Evolutionary conservation across 2,329 filamentous ascomycete genomes (phyloP).

Genomic region (Emmonsiellopsis sp.): DNA sequence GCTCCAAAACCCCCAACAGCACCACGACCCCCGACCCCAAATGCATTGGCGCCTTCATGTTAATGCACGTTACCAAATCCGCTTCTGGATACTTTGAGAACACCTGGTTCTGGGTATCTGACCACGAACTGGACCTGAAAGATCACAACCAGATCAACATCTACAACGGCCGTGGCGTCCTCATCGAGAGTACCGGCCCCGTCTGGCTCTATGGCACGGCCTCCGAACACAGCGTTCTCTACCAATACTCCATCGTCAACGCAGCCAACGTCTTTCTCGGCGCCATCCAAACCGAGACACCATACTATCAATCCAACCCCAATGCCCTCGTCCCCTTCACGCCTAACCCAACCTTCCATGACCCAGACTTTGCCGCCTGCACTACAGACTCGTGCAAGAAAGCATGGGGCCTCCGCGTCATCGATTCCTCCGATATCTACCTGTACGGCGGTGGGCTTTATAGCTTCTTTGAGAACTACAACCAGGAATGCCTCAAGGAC

Average conservation of each 20-base stretch:
- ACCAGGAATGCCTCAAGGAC: conserved; percentile 55
- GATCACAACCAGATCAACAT: conserved; percentile 62
- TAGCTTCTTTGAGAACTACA: conserved; percentile 77
- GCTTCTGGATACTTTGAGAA: conserved; percentile 75
- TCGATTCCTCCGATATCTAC: conserved; percentile 56
- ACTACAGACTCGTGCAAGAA: conserved; percentile 53
- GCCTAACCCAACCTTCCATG: neutral
- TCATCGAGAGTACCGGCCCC: conserved; percentile 65
- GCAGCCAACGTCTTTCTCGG: conserved; percentile 74
- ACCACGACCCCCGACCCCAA: conserved; percentile 52
- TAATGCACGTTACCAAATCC: conserved; percentile 46
- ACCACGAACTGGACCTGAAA: conserved; percentile 72
- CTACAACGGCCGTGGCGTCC: conserved; percentile 77
- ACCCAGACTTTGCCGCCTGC: conserved; percentile 51
- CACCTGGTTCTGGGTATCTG: conserved; percentile 80
- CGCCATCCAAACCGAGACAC: conserved; percentile 80
- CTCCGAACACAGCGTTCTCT: conserved; percentile 50
- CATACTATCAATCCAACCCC: conserved; percentile 75
- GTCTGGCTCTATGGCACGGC: conserved; percentile 73
- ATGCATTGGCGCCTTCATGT: conserved; percentile 65
- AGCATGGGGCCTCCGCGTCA: conserved; percentile 65
- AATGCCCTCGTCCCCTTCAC: conserved; percentile 14
- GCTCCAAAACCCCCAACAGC: conserved; percentile 62
- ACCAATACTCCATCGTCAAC: conserved; percentile 75
- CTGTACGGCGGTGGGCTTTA: conserved; percentile 69